A percentile compares a stretch with the other conserved stretches of the same genome.
phyloP scores from a whole-genome alignment of 75 land plant species.

The Cryptomeria japonica region DNA sequence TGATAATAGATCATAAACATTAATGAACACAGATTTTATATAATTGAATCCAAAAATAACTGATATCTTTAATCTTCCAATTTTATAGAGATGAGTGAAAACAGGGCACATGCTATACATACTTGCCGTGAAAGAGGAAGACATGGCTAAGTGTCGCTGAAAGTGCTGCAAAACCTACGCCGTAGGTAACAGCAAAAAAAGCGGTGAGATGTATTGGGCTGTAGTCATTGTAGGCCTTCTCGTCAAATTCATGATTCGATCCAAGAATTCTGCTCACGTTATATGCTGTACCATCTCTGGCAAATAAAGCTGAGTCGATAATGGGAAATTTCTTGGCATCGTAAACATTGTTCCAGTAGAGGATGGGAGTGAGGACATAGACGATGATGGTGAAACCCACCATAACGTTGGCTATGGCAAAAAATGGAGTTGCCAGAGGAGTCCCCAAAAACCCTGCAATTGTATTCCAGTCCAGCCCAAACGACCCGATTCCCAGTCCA shows the following conservation, averaged over 20 bases:
- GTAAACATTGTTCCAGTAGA: constrained; percentile 24
- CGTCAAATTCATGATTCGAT: neutral
- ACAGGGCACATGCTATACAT: neutral
- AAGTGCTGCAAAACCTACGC: constrained; percentile 23
- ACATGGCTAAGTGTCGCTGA: constrained; percentile 26
- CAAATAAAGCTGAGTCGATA: constrained; percentile 9
- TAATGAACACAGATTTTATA: no score
- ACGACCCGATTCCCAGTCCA: constrained; percentile 39
- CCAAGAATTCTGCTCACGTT: neutral
- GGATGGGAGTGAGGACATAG: constrained; percentile 42
- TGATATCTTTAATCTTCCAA: no score
- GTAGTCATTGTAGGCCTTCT: neutral
- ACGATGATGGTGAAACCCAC: constrained; percentile 50
- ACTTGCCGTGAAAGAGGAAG: constrained; percentile 30
- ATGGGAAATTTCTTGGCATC: constrained; percentile 33
- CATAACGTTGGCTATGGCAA: constrained; percentile 57
- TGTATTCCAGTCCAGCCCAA: constrained; percentile 67
- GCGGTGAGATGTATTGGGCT: constrained; percentile 17
- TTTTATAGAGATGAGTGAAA: neutral
- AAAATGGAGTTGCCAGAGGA: constrained; percentile 63
- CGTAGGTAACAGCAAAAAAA: constrained; percentile 24
- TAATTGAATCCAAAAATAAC: no score
- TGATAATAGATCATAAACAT: no score
- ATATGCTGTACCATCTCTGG: constrained; percentile 1
- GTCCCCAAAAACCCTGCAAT: constrained; percentile 49